Conservation (phyloP, 1,139 yeast genomes). For the Meyerozyma sp. region DNA sequence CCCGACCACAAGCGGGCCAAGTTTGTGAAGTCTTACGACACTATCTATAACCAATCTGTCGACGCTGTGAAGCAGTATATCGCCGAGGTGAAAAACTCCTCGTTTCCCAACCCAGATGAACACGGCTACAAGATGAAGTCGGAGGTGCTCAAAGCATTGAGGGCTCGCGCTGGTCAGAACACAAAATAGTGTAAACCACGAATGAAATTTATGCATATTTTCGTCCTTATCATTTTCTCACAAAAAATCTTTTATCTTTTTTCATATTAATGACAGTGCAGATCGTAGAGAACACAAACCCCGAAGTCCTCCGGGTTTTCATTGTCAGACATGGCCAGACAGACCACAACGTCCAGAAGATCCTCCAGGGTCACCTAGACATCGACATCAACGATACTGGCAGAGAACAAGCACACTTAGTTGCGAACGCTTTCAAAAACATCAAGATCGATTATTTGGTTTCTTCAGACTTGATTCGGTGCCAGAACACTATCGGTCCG, state of each 20-base stretch:
- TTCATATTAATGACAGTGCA: conserved; percentile 22
- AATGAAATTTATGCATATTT: background rate
- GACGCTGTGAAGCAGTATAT: conserved; percentile 50
- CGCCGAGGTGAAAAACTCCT: conserved; percentile 47
- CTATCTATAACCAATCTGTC: conserved; percentile 46
- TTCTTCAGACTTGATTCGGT: conserved; percentile 59
- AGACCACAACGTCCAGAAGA: conserved; percentile 57
- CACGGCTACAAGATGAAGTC: conserved; percentile 73
- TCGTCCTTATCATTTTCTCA: background rate
- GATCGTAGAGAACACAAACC: conserved; percentile 29
- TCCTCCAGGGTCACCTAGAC: conserved; percentile 71
- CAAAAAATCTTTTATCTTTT: background rate
- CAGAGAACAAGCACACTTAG: conserved; percentile 44
- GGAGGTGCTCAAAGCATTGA: conserved; percentile 54
- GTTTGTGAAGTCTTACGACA: conserved; percentile 69
- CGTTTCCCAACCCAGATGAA: conserved; percentile 56
- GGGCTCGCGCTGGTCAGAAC: background rate
- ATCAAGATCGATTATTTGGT: conserved; percentile 47
- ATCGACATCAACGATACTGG: conserved; percentile 60
- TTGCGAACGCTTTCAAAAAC: conserved; percentile 36
- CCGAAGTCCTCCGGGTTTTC: conserved; percentile 45
- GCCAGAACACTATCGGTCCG: conserved; percentile 47
- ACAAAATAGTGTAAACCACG: no score
- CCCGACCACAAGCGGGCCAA: conserved; percentile 51
- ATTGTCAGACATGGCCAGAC: conserved; percentile 81